phyloP scores from a whole-genome alignment of 2,329 filamentous ascomycete species.

The Parasarocladium wereldwijsianum region DNA sequence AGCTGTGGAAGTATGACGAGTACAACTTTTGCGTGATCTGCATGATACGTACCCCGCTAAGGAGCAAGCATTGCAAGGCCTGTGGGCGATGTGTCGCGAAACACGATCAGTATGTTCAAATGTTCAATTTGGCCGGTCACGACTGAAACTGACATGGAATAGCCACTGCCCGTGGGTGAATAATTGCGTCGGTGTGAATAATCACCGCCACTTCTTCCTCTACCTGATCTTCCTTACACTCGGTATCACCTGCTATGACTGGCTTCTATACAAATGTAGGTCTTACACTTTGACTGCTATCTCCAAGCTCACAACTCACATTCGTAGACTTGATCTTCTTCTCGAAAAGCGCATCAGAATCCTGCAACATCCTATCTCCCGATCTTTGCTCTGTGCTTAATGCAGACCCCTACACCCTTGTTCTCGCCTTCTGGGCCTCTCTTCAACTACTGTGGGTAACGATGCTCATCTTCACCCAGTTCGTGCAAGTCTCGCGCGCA shows the following conservation, averaged over 20 bases:
- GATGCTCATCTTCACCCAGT: constrained; percentile 93
- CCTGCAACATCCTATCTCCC: constrained; percentile 65
- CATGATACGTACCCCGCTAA: constrained; percentile 83
- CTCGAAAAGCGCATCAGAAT: constrained; percentile 32
- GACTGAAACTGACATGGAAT: neutral
- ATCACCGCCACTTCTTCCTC: constrained; percentile 87
- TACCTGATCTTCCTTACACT: constrained; percentile 69
- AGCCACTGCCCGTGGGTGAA: constrained; percentile 97
- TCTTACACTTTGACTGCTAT: constrained; percentile 3
- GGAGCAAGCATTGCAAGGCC: constrained; percentile 89
- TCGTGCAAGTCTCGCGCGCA: constrained; percentile 80
- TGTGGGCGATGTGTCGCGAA: constrained; percentile 90
- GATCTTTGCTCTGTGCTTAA: constrained; percentile 62
- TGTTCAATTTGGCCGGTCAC: neutral
- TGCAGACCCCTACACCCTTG: constrained; percentile 69
- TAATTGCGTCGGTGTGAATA: constrained; percentile 92
- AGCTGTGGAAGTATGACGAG: constrained; percentile 82
- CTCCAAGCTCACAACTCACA: neutral
- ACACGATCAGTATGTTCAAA: constrained; percentile 69
- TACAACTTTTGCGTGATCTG: constrained; percentile 86
- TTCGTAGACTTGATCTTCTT: constrained; percentile 17
- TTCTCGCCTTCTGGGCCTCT: constrained; percentile 64
- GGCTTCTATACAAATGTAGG: constrained; percentile 59
- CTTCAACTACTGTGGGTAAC: constrained; percentile 88
- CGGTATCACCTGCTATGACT: constrained; percentile 59